Base-by-base conservation (phyloP, 768 basidiomycete genomes). In the Russula virescens region DNA sequence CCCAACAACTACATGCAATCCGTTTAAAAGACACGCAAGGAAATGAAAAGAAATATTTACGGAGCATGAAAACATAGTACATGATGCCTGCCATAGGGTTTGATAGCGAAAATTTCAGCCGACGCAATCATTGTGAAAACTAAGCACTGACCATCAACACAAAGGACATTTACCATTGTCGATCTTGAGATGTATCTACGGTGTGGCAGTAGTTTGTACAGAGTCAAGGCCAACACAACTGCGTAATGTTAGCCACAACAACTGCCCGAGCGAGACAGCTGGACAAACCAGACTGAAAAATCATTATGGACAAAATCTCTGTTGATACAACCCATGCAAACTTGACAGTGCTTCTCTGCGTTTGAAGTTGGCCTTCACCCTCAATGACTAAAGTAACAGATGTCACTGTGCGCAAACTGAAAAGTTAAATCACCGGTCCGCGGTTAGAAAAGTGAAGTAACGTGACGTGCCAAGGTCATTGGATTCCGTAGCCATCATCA, bases 11-110 rank as follows among this genome's bases (percentile, higher is more conserved):
- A 23, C 13, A 38, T 8, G 19, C 8, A 11, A 23, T 16, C 23
- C 25, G n/a, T 34, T 54, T 18, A 18, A 16, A 1, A 9, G 4
- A 21, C 34, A 40, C 2, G 25, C 13, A 1, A 1, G 4, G 18
- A 14, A 42, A 42, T 14, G 18, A 16, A 49, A 6, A 19, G 8
- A 49, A 38, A 55, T 14, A 14, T 58, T 59, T 25, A 66, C 58
- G 31, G 25, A 65, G 28, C 63, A 66, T 60, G 63, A 65, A 65
- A 16, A 66, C 49, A 13, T 60, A 66, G 48, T 66, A 66, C 6
- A 66, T 64, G 5, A 60, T 31, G 4, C 65, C 65, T 66, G 23
- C 10, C 3, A n/a, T n/a, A n/a, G n/a, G n/a, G n/a, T n/a, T n/a
- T 25, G 60, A 50, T 16, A 13, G n/a, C 16, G 38, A 26, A 1